A percentile compares a stretch with the other conserved stretches of the same genome.
phyloP scores from a whole-genome alignment of 2,329 filamentous ascomycete species.

The Epichloe sylvatica region DNA sequence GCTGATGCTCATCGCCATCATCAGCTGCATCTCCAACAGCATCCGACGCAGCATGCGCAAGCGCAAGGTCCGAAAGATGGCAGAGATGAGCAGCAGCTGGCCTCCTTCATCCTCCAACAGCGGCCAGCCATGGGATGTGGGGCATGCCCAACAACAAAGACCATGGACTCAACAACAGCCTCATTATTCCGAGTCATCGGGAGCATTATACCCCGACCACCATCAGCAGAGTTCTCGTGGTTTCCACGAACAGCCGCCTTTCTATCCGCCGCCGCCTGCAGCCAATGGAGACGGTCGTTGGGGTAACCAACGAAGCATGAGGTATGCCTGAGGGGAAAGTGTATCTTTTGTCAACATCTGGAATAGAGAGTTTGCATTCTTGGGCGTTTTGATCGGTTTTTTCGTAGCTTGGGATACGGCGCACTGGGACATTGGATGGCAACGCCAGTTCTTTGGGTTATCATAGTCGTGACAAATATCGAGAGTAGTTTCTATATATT shows the following conservation, averaged over 20 bases:
- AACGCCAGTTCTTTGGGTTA: too few species aligned
- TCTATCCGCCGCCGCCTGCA: background rate
- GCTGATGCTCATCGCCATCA: slow-evolving; percentile 53
- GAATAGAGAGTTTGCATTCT: too few species aligned
- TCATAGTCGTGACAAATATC: too few species aligned
- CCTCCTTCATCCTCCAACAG: slow-evolving; percentile 9
- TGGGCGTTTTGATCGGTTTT: too few species aligned
- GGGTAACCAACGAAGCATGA: background rate
- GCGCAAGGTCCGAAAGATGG: too few species aligned
- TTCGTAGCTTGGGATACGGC: too few species aligned
- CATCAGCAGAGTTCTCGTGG: background rate
- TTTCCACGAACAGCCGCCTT: background rate
- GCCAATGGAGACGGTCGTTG: background rate
- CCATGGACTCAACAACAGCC: background rate
- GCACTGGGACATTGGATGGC: too few species aligned
- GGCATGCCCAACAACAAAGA: too few species aligned
- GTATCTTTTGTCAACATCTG: background rate
- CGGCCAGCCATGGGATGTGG: background rate
- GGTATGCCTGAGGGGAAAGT: background rate
- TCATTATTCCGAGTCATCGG: background rate
- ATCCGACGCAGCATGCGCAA: slow-evolving; percentile 14
- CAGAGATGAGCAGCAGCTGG: slow-evolving; percentile 7
- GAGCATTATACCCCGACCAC: background rate
- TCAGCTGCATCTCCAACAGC: slow-evolving; percentile 49
- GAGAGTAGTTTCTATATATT: too few species aligned